A percentile compares a stretch with the other conserved stretches of the same genome.
These are phyloP conservation scores for Pyrenopolyporus hunteri DNA, from an alignment of 495 filamentous ascomycete genomes.

Conservation along the genomic window DNA sequence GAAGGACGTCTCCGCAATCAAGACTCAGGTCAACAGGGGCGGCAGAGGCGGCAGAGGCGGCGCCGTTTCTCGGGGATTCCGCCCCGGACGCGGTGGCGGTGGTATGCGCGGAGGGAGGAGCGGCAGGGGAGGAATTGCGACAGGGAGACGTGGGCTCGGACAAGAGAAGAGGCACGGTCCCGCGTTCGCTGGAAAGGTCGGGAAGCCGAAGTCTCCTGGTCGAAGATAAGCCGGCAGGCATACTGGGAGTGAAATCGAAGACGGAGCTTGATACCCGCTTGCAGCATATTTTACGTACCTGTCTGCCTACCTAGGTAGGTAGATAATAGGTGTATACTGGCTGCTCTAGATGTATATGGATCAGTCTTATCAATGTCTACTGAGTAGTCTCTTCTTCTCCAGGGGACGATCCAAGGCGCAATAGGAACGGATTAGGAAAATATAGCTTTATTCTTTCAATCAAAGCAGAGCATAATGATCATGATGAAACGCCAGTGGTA, in stretches of 20 bases:
- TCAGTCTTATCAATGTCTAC: slow-evolving; percentile 5
- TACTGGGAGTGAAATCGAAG: not conserved
- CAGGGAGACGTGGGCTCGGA: slow-evolving; percentile 54
- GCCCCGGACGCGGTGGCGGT: slow-evolving; percentile 36
- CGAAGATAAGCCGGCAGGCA: slow-evolving; percentile 34
- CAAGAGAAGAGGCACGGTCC: slow-evolving; percentile 53
- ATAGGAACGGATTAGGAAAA: slow-evolving; percentile 20
- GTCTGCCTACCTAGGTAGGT: not conserved
- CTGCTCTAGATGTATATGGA: slow-evolving; percentile 10
- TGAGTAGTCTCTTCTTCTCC: not conserved
- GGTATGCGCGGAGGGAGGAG: slow-evolving; percentile 43
- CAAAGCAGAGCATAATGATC: not conserved
- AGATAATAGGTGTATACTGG: too few species aligned
- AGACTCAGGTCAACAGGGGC: slow-evolving; percentile 49
- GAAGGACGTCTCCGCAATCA: slow-evolving; percentile 57
- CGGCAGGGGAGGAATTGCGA: slow-evolving; percentile 52
- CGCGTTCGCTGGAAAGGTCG: slow-evolving; percentile 42
- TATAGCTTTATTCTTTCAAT: not conserved
- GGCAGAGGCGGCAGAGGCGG: slow-evolving; percentile 27
- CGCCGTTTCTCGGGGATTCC: slow-evolving; percentile 22
- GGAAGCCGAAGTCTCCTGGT: slow-evolving; percentile 46
- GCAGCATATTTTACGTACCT: slow-evolving; percentile 3
- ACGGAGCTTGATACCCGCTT: slow-evolving; percentile 39
- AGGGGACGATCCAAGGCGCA: slow-evolving; percentile 13
- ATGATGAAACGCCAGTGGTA: too few species aligned